A percentile compares a stretch with the other conserved stretches of the same genome.
Evolutionary conservation across 2,329 filamentous ascomycete genomes (phyloP).

Genomic region (Pseudocercospora fijiensis): DNA sequence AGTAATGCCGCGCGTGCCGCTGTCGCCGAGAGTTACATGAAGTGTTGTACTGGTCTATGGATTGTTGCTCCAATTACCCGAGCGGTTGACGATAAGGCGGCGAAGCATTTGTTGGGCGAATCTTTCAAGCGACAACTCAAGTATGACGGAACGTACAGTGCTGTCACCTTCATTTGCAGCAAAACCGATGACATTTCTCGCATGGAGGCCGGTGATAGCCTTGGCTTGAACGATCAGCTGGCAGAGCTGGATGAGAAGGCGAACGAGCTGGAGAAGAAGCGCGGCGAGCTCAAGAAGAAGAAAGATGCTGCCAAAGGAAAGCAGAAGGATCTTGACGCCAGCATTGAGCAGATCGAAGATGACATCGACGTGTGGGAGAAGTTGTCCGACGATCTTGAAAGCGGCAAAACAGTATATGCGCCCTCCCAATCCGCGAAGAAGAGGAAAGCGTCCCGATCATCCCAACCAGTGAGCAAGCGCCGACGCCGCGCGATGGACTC

Average conservation of each 20-base stretch:
- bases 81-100: conserved; percentile 60
- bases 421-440: conserved; percentile 40
- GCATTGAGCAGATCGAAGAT: conserved; percentile 42
- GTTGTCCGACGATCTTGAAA: conserved; percentile 40
- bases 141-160: conserved; percentile 56
- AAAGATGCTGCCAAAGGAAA: conserved; percentile 37
- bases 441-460: conserved; percentile 21
- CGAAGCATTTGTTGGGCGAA: conserved; percentile 56
- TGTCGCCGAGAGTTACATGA: conserved; percentile 60
- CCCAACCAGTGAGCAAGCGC: conserved; percentile 19
- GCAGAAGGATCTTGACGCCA: conserved; percentile 38
- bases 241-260: conserved; percentile 30
- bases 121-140: conserved; percentile 60
- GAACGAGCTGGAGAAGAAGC: conserved; percentile 28
- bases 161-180: conserved; percentile 61
- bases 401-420: conserved; percentile 47
- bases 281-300: conserved; percentile 26
- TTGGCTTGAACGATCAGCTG: conserved; percentile 40
- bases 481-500: conserved; percentile 25
- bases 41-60: conserved; percentile 60
- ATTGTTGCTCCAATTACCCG: conserved; percentile 63
- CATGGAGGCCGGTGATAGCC: conserved; percentile 45
- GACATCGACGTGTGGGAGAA: conserved; percentile 50
- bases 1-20: conserved; percentile 60
- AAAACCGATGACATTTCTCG: conserved; percentile 63